Percentiles rank a stretch among this genome's conserved stretches.
phyloP scores from a whole-genome alignment of 805 yeast genomes.

The Ogataea nitratoaversa region DNA sequence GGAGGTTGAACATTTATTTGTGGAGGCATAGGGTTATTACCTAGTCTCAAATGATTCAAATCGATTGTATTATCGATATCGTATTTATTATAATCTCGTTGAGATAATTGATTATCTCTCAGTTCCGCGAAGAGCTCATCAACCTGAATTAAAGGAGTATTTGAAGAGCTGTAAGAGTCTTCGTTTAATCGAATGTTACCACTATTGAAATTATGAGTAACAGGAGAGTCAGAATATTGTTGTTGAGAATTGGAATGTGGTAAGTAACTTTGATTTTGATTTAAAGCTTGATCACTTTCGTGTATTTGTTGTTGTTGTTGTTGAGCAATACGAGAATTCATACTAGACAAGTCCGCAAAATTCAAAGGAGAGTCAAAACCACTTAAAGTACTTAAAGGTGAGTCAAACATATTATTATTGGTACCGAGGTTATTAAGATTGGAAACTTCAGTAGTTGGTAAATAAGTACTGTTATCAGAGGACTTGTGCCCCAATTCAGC shows the following conservation, averaged over 20 bases:
- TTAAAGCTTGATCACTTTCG: background rate
- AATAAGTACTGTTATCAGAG: no score
- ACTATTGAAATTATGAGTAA: background rate
- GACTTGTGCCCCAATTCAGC: no score
- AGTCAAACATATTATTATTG: background rate
- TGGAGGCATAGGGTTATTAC: background rate
- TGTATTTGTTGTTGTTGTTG: constrained; percentile 1
- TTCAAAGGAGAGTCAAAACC: background rate
- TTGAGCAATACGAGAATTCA: background rate
- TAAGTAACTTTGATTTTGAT: background rate
- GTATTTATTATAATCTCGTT: background rate
- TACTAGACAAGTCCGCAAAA: background rate
- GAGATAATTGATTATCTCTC: background rate
- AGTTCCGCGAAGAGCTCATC: constrained; percentile 13
- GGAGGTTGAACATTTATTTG: background rate
- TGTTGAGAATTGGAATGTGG: background rate
- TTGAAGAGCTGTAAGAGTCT: background rate
- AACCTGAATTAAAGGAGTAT: constrained; percentile 14
- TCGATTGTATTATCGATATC: background rate
- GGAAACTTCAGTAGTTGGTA: no score
- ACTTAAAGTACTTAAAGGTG: background rate
- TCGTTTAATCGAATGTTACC: background rate
- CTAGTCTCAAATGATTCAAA: background rate
- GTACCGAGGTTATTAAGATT: no score
- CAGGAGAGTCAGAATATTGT: background rate